Conservation (phyloP, 495 filamentous ascomycete genomes). For the Geoglossum glabrum region DNA sequence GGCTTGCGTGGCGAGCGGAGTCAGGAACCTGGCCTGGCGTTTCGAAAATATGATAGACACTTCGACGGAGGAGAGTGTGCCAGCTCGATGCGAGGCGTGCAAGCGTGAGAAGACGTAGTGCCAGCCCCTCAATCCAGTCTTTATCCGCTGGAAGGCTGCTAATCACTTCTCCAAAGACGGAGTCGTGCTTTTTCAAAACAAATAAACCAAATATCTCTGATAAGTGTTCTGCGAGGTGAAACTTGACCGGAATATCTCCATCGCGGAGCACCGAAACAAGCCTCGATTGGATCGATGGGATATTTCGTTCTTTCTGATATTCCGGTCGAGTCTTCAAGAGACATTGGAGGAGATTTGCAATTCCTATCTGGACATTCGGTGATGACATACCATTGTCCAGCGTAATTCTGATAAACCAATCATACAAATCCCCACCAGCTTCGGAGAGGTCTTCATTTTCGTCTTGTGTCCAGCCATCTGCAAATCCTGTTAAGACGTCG, state of each 20-base stretch:
- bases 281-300: constrained; percentile 50
- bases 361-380: constrained; percentile 37
- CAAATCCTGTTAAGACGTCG: constrained; percentile 45
- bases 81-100: constrained; percentile 54
- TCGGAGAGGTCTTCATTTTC: constrained; percentile 33
- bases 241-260: constrained; percentile 53
- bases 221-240: constrained; percentile 43
- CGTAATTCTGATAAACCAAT: constrained; percentile 47
- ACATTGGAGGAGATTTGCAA: constrained; percentile 45
- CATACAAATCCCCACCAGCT: constrained; percentile 54
- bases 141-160: constrained; percentile 48
- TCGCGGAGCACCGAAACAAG: constrained; percentile 51
- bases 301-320: constrained; percentile 32
- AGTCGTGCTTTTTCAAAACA: constrained; percentile 57
- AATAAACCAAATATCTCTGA: constrained; percentile 64
- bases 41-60: constrained; percentile 86
- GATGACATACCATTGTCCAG: constrained; percentile 46
- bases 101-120: constrained; percentile 57
- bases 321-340: constrained; percentile 43
- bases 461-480: constrained; percentile 38
- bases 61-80: constrained; percentile 62
- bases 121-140: constrained; percentile 63
- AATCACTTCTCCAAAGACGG: constrained; percentile 60
- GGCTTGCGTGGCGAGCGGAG: constrained; percentile 46
- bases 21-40: constrained; percentile 46